Evolutionary conservation across 805 yeast genomes (phyloP), one percentile per base, ranked within the genome.

Genomic region (Yarrowia divulgata): DNA sequence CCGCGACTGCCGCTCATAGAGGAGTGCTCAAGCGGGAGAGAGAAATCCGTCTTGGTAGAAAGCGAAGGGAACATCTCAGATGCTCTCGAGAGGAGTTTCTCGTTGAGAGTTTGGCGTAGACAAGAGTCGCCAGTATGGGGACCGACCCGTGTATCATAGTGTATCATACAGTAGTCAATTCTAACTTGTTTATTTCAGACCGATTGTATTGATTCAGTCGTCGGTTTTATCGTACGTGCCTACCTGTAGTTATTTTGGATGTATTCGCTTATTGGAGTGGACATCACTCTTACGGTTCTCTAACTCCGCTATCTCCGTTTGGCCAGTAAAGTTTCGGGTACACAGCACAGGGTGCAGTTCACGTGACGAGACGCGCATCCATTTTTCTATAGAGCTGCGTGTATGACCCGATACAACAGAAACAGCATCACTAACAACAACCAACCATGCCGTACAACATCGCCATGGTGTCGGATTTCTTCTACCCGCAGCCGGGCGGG

Each of bases 401-500:
- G 29, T 23, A 23, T 23, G 29, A 2, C 29, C 29, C 29, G 29
- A 23, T 23, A 23, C 29, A 2, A 23, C 29, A 23, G 29, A 23
- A 23, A 23, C 29, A 23, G 29, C 29, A 23, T 23, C 29, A 23
- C 29, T 23, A 45, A 45, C 19, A 16, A 2, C 29, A 23, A 23
- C 13, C 46, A 23, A 16, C 37, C 16, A 60, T 60, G 66, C 66
- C 66, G 40, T 60, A 60, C 52, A 60, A 60, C 32, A 60, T 60
- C 14, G 66, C 66, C 52, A 93, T 95, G 97, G 91, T 93, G 4
- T 90, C 97, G 54, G 99, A 95, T 79, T 95, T 93, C 82, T 95
- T 95, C 85, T 95, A 90, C 79, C 99, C 99, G 12, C 99, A 95
- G 77, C 90, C 98, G 0, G 99, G 99, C 3, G 99, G 99, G 10